phyloP scores from a whole-genome alignment of 2,329 filamentous ascomycete species.

The Pseudovirgaria hyperparasitica region DNA sequence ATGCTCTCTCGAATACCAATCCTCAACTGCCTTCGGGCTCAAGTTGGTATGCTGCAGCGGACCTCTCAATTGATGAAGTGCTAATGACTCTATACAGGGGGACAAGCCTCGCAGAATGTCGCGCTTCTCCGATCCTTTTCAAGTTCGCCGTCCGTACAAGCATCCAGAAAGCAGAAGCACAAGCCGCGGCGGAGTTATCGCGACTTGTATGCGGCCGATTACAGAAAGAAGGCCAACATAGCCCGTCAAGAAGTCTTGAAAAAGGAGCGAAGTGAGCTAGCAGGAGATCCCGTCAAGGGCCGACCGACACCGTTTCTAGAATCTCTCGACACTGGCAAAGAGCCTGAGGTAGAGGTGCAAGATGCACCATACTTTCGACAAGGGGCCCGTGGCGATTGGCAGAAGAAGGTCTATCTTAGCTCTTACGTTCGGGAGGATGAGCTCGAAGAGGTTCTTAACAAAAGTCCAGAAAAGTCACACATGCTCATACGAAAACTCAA shows the following conservation, averaged over 20 bases:
- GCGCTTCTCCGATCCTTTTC: constrained; percentile 44
- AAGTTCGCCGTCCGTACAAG: constrained; percentile 49
- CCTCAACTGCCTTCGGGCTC: constrained; percentile 28
- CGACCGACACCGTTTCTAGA: constrained; percentile 69
- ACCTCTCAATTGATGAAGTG: not conserved
- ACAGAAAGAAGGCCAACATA: constrained; percentile 73
- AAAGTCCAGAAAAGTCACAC: too few relatives aligned
- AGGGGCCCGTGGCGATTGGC: constrained; percentile 2
- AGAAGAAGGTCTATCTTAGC: constrained; percentile 1
- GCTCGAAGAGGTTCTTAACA: not conserved
- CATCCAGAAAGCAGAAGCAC: constrained; percentile 33
- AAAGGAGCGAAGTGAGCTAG: constrained; percentile 47
- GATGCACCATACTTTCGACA: constrained; percentile 8
- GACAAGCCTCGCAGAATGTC: constrained; percentile 25
- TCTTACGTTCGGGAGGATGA: not conserved
- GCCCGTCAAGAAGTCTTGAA: constrained; percentile 59
- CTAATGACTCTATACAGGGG: constrained; percentile 9
- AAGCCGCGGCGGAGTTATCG: constrained; percentile 49
- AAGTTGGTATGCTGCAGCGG: constrained; percentile 16
- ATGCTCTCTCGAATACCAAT: constrained; percentile 38
- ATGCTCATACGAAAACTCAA: too few relatives aligned
- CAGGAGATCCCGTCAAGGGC: constrained; percentile 72
- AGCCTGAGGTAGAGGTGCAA: constrained; percentile 11
- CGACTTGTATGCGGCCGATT: constrained; percentile 73
- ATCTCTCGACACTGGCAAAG: constrained; percentile 55